phyloP scores from a whole-genome alignment of 2,329 filamentous ascomycete species.

The Talaromyces sp. region DNA sequence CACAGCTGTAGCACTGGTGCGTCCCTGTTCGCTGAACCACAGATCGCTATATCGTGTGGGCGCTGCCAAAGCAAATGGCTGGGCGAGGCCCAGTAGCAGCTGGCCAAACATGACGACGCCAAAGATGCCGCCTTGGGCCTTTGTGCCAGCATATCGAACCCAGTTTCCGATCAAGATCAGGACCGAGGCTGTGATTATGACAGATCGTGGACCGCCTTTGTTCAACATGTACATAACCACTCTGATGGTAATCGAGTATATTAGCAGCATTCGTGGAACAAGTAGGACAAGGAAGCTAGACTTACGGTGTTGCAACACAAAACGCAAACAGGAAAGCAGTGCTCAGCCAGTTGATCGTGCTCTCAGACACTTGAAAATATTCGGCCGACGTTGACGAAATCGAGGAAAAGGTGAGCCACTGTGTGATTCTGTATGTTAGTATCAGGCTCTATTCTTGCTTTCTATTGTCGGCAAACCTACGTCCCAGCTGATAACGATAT shows the following conservation, averaged over 20 bases:
- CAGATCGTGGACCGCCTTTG: conserved; percentile 66
- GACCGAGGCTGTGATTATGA: conserved; percentile 67
- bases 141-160: conserved; percentile 74
- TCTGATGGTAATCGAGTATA: conserved; percentile 16
- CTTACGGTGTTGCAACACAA: conserved; percentile 61
- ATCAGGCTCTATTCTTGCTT: neutral
- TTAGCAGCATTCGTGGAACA: neutral
- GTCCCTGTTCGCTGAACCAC: conserved; percentile 83
- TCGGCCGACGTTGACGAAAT: conserved; percentile 67
- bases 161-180: conserved; percentile 82
- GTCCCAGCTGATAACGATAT: conserved; percentile 93
- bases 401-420: conserved; percentile 92
- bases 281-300: conserved; percentile 12
- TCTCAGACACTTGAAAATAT: conserved; percentile 71
- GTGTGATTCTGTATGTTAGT: neutral
- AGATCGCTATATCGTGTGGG: conserved; percentile 88
- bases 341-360: conserved; percentile 85
- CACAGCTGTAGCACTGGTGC: conserved; percentile 81
- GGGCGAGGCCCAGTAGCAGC: conserved; percentile 79
- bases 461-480: conserved; percentile 50
- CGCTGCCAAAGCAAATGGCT: conserved; percentile 86
- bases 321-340: conserved; percentile 86
- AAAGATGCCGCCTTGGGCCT: conserved; percentile 57
- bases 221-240: conserved; percentile 72
- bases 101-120: conserved; percentile 84